Conservation (phyloP, 2,329 filamentous ascomycete species). For the Penicillium concentricum region DNA sequence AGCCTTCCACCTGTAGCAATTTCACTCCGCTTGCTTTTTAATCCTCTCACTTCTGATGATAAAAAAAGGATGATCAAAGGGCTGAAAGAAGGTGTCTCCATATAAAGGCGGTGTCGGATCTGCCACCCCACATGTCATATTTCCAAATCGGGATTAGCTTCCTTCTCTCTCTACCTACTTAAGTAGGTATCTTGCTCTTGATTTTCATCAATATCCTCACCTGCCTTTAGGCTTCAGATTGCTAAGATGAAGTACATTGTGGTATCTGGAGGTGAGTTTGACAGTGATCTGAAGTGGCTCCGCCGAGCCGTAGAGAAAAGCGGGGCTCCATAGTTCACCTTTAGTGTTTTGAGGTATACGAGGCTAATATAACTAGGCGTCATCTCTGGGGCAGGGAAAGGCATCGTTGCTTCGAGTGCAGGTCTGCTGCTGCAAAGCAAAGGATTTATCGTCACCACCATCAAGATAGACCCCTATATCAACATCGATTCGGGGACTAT, state of each 20-base stretch:
- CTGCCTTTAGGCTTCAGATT: background rate
- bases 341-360: background rate
- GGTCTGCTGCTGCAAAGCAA: constrained; percentile 32
- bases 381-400: constrained; percentile 56
- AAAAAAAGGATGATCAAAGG: background rate
- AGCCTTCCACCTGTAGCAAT: background rate
- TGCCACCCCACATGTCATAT: background rate
- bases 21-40: background rate
- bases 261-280: constrained; percentile 68
- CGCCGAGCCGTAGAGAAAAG: background rate
- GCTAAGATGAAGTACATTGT: constrained; percentile 75
- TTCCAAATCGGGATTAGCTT: constrained; percentile 1
- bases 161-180: background rate
- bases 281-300: background rate
- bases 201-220: background rate
- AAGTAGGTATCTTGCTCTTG: background rate
- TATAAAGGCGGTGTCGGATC: background rate
- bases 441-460: constrained; percentile 30
- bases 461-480: constrained; percentile 64
- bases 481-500: constrained; percentile 74
- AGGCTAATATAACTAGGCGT: constrained; percentile 35
- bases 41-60: background rate
- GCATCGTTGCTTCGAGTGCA: constrained; percentile 61
- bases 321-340: background rate
- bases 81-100: background rate